A percentile compares a stretch with the other conserved stretches of the same genome.
Evolutionary conservation across 1,284 basidiomycete species (phyloP).

Genomic region (Papiliotrema flavescens): DNA sequence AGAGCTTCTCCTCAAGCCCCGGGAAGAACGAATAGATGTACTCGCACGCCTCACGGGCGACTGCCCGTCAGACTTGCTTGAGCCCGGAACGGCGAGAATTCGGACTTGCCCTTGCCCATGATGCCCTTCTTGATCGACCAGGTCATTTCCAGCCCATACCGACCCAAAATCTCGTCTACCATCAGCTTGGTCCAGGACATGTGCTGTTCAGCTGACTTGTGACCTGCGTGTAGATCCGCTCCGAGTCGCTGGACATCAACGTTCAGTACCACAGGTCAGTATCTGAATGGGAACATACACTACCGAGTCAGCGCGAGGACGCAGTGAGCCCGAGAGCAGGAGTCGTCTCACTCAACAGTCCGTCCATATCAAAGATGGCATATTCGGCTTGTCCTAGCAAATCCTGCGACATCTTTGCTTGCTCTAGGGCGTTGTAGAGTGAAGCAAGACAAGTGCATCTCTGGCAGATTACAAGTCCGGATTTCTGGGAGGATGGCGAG

Average conservation of each 20-base stretch:
- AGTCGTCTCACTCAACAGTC: constrained; percentile 36
- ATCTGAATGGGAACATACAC: constrained; percentile 15
- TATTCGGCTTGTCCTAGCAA: constrained; percentile 38
- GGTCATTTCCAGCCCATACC: constrained; percentile 43
- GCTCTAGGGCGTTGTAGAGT: not conserved
- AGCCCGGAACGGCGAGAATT: not conserved
- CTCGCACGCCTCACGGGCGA: constrained; percentile 33
- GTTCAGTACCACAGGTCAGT: not conserved
- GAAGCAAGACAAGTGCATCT: too few species aligned
- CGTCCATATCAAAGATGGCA: constrained; percentile 51
- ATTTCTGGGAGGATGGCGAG: too few species aligned
- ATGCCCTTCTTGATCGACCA: constrained; percentile 49
- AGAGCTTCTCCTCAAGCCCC: constrained; percentile 37
- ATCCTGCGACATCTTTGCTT: constrained; percentile 3
- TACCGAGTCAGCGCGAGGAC: constrained; percentile 4
- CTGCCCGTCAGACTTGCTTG: constrained; percentile 10
- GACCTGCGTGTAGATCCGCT: constrained; percentile 46
- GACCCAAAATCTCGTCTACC: constrained; percentile 37
- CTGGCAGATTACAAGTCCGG: too few species aligned
- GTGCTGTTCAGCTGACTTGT: constrained; percentile 17
- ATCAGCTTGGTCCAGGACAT: not conserved
- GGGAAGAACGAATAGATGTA: constrained; percentile 44
- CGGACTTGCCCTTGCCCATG: constrained; percentile 46
- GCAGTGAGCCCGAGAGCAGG: not conserved
- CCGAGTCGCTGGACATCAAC: constrained; percentile 24